Evolutionary conservation across 768 basidiomycete genomes (phyloP), one percentile per base, ranked within the genome.

Genomic region (Sarcomyxa edulis): DNA sequence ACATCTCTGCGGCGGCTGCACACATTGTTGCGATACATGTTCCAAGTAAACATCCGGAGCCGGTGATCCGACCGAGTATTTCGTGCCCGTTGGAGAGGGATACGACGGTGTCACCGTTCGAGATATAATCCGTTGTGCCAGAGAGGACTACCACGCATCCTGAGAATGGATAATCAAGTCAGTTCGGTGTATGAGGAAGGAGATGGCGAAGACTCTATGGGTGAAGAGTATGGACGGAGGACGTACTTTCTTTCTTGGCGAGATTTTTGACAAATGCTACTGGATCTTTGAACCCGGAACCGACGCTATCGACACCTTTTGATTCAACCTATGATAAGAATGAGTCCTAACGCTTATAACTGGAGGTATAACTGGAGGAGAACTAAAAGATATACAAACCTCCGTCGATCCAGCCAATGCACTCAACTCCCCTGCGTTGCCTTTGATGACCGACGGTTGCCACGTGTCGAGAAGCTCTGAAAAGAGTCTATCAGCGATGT

Each of bases 381-480:
- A n/a, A n/a, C n/a, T n/a, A n/a, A n/a, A n/a, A n/a, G n/a, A n/a
- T n/a, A 15, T 26, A 40, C 46, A 11, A 31, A 86, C 92, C 68
- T 94, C 94, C 10, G 58, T 57, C 0, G 85, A 86, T n/a, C 81
- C 73, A 2, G 81, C 76, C 7, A 95, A 56, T 0, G 84, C 74
- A 0, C 81, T 90, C 15, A 97, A 78, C 62, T 97, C 94, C 11
- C 76, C 88, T 0, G 90, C 85, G 52, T 97, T 96, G 3, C 93
- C 93, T 60, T 97, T 97, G 60, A 97, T 93, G 15, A 95, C 85
- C 12, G 84, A 82, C 8, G 84, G 79, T 58, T 94, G 91, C 78
- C 85, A 95, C 16, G 65, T 60, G 42, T 83, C 65, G 14, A 95
- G 60, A 9, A 95, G 68, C 39, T 78, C 88, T 79, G 32, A 30